Percentiles rank a stretch among this genome's conserved stretches.
Conservation (phyloP, 345 rosid genomes). For the Populus nigra region DNA sequence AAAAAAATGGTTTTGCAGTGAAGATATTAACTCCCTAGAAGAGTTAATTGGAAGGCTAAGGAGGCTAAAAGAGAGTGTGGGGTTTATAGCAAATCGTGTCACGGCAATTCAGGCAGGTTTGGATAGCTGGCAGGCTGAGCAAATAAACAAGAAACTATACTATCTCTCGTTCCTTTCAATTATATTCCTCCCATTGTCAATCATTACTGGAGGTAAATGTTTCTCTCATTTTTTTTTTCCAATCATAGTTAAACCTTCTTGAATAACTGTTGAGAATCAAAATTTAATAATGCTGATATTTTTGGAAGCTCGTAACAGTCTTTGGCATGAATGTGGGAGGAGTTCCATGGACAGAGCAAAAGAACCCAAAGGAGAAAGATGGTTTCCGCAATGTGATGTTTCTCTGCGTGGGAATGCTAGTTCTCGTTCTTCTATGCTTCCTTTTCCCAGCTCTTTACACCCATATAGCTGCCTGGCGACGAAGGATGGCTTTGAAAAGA, state of each 20-base stretch:
- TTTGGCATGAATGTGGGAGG: constrained; percentile 99
- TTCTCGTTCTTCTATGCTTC: constrained; percentile 61
- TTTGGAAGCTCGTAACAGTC: constrained; percentile 38
- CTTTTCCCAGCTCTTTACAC: constrained; percentile 59
- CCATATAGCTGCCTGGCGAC: constrained; percentile 49
- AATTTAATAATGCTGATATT: background rate
- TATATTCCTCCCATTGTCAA: constrained; percentile 84
- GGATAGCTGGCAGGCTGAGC: constrained; percentile 96
- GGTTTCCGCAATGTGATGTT: constrained; percentile 91
- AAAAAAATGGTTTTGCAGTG: constrained; percentile 65
- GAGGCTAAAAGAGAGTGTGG: constrained; percentile 86
- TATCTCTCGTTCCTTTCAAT: constrained; percentile 95
- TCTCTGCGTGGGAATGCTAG: constrained; percentile 57
- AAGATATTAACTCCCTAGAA: constrained; percentile 66
- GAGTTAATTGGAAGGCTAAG: constrained; percentile 78
- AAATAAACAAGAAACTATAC: constrained; percentile 86
- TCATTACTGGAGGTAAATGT: constrained; percentile 85
- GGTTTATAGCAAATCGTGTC: constrained; percentile 91
- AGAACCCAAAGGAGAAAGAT: constrained; percentile 48
- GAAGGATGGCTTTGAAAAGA: constrained; percentile 46
- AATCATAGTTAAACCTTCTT: background rate
- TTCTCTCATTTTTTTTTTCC: background rate
- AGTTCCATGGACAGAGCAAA: constrained; percentile 95
- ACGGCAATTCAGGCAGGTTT: constrained; percentile 86
- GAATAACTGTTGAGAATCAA: background rate